Conservation (phyloP, 2,329 filamentous ascomycete genomes). For the Stenocarpella maydis region DNA sequence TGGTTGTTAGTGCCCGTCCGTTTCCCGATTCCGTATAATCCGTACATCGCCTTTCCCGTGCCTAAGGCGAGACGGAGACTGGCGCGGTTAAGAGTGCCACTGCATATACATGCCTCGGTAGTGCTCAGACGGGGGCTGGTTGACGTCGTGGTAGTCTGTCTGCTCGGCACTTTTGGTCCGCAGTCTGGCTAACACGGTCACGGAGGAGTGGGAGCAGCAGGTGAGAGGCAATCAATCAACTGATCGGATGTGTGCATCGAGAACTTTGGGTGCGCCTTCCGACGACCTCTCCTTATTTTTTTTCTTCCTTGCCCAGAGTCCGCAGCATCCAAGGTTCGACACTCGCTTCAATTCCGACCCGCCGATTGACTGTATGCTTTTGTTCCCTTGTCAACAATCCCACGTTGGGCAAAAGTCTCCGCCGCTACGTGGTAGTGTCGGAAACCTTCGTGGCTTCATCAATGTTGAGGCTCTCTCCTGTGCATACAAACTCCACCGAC, state of each 20-base stretch:
- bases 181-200: conserved; percentile 1
- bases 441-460: conserved; percentile 1
- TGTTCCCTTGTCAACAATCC: background rate
- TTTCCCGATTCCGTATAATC: background rate
- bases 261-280: conserved; percentile 12
- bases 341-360: conserved; percentile 11
- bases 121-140: background rate
- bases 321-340: conserved; percentile 5
- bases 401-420: background rate
- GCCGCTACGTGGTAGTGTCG: conserved; percentile 8
- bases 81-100: background rate
- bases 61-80: background rate
- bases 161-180: conserved; percentile 4
- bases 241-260: conserved; percentile 10
- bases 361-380: background rate
- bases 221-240: background rate
- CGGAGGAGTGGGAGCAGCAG: background rate
- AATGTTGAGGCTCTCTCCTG: background rate
- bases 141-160: background rate
- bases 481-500: too few species aligned
- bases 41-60: background rate
- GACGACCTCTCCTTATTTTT: background rate
- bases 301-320: background rate
- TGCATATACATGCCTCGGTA: too few species aligned
- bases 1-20: background rate